phyloP scores from a whole-genome alignment of 805 yeast species.

The Candida ipomoeae region DNA sequence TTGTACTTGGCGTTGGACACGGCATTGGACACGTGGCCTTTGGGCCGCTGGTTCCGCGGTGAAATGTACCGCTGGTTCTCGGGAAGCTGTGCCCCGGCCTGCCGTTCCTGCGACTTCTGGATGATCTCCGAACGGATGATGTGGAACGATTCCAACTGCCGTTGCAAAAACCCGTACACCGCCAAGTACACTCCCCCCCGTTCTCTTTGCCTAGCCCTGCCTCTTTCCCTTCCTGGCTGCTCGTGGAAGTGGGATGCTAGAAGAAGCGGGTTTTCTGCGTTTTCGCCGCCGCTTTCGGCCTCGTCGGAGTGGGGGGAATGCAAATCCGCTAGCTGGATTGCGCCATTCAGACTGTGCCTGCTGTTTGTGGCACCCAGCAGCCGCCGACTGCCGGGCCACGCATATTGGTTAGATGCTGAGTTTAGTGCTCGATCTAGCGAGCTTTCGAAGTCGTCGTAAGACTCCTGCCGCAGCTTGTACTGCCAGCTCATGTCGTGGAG shows the following conservation, averaged over 20 bases:
- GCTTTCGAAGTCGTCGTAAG: conserved; percentile 61
- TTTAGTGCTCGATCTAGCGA: conserved; percentile 65
- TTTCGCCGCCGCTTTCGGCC: conserved; percentile 1
- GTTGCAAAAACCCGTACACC: conserved; percentile 2
- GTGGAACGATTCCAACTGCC: conserved; percentile 3
- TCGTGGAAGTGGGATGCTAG: neutral
- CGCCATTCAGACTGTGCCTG: neutral
- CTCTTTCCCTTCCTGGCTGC: no score
- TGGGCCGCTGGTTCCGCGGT: conserved; percentile 29
- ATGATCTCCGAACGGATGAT: conserved; percentile 6
- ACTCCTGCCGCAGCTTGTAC: conserved; percentile 22
- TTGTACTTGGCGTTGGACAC: conserved; percentile 93
- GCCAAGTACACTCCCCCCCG: neutral
- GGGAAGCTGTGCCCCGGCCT: neutral
- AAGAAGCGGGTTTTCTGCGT: neutral
- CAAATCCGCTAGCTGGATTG: conserved; percentile 1
- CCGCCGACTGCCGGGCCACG: conserved; percentile 27
- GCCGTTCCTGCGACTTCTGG: conserved; percentile 1
- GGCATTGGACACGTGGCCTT: conserved; percentile 59
- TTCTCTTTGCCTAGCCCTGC: neutral
- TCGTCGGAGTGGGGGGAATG: neutral
- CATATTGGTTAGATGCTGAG: conserved; percentile 31
- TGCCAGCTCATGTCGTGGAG: conserved; percentile 1
- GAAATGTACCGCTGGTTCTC: conserved; percentile 35
- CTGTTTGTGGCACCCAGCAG: conserved; percentile 13